Conservation (phyloP, 257 asterid species). For the Jasminum sambac region DNA sequence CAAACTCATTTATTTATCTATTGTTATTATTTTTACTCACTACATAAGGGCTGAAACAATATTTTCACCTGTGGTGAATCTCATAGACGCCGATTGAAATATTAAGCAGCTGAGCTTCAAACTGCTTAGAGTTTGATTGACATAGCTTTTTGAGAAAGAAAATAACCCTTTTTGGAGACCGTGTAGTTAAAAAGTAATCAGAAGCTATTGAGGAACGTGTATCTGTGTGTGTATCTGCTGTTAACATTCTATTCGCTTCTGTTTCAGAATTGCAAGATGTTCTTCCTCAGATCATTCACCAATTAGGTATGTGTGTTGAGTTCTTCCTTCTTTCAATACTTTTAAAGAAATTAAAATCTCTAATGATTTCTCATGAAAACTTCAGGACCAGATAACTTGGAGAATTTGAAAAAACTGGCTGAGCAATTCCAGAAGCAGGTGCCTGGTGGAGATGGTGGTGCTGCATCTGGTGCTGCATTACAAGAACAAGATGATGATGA, state of each 20-base stretch:
- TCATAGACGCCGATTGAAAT: not conserved
- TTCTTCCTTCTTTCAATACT: not conserved
- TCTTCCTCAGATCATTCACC: conserved; percentile 57
- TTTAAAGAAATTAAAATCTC: not conserved
- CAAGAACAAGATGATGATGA: conserved; percentile 54
- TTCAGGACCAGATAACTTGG: conserved; percentile 71
- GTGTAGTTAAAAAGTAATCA: too few species aligned
- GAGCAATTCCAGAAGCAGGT: conserved; percentile 76
- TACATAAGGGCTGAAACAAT: not conserved
- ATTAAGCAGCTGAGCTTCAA: not conserved
- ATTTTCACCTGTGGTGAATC: not conserved
- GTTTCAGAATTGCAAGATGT: conserved; percentile 51
- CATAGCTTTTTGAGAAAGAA: too few species aligned
- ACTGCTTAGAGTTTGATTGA: not conserved
- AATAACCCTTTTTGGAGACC: too few species aligned
- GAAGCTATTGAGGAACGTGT: too few species aligned
- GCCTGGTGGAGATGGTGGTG: conserved; percentile 40
- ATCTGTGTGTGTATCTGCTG: not conserved
- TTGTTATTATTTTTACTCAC: too few species aligned
- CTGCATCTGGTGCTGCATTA: conserved; percentile 31
- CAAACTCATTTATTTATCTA: too few species aligned
- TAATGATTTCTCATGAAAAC: not conserved
- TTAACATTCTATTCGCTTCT: conserved; percentile 10
- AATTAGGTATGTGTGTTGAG: conserved; percentile 41
- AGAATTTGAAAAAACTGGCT: conserved; percentile 68